These are phyloP conservation scores for Kalaharituber pfeilii DNA, from an alignment of 2,329 filamentous ascomycete genomes.

Conservation along the genomic window DNA sequence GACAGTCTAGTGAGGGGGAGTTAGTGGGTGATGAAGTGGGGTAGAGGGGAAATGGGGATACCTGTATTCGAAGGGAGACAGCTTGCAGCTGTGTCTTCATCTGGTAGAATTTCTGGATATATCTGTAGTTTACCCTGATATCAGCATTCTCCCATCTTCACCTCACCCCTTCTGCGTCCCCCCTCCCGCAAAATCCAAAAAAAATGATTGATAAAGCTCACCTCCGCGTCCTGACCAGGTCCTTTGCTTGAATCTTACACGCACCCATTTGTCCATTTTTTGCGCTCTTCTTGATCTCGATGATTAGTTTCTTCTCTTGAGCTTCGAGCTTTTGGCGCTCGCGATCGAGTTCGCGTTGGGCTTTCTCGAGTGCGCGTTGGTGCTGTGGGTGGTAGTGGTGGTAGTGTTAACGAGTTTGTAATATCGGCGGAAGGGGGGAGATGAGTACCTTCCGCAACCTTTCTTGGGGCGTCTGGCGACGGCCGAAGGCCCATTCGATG, in stretches of 20 bases:
- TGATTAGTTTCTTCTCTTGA: slow-evolving; percentile 91
- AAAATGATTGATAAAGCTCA: slow-evolving; percentile 24
- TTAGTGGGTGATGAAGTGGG: not conserved
- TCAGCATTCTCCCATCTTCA: not conserved
- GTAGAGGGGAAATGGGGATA: too few relatives aligned
- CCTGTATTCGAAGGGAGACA: slow-evolving; percentile 86
- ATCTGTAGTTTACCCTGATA: slow-evolving; percentile 34
- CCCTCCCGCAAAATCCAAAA: not conserved
- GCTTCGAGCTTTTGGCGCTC: slow-evolving; percentile 93
- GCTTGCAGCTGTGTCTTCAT: slow-evolving; percentile 97
- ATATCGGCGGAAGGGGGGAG: not conserved
- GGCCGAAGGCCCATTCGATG: slow-evolving; percentile 97
- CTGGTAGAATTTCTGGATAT: slow-evolving; percentile 94
- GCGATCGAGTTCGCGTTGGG: slow-evolving; percentile 86
- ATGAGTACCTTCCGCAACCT: slow-evolving; percentile 49
- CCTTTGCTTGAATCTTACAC: slow-evolving; percentile 95
- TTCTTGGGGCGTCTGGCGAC: slow-evolving; percentile 94
- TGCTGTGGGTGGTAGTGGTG: too few relatives aligned
- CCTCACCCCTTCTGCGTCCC: not conserved
- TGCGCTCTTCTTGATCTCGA: slow-evolving; percentile 94
- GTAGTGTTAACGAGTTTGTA: slow-evolving; percentile 2
- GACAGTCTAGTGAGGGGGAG: slow-evolving; percentile 48
- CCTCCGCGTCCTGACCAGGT: slow-evolving; percentile 78
- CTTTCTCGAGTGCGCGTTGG: slow-evolving; percentile 91
- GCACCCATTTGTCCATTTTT: slow-evolving; percentile 98